Base-by-base conservation (phyloP, 2,329 filamentous ascomycete genomes). In the Cryphonectria naterciae region DNA sequence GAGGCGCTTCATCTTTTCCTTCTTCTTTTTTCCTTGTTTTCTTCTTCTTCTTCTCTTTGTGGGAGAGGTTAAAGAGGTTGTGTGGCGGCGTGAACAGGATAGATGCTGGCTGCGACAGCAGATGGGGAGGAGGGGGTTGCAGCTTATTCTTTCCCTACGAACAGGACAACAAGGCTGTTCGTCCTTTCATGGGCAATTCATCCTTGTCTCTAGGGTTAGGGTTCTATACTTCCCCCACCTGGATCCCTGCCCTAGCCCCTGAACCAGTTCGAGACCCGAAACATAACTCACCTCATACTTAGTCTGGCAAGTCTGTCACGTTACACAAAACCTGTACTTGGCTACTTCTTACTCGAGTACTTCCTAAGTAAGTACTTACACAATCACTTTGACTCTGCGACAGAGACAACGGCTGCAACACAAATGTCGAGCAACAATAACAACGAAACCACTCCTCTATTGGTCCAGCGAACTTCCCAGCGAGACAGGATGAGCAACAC, bases 401-500 rank as follows among this genome's bases (percentile, higher is more conserved):
- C 43, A 41, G 2, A 32, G 37, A 22, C 28, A 35, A 15, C 63
- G 2, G 15, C 41, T 8, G 1, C n/a, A 8, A 1, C n/a, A 4
- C 10, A 41, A n/a, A 63, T 54, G 58, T 32, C 67, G 19, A 56
- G 13, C 35, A n/a, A 63, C 58, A 60, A 63, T n/a, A 19, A 28
- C n/a, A 35, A 58, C 67, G 67, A 68, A 46, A 58, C 56, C 7
- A 69, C 54, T n/a, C 67, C 70, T 6, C 70, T 69, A 19, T 3
- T 69, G 0, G 8, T 19, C 5, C 61, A 62, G 28, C 58, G 28
- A 19, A 13, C 22, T 25, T 32, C 19, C 10, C 39, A 28, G 28
- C 67, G 54, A 37, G 22, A 54, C 32, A 66, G 52, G 37, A 79
- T 75, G 75, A 74, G 74, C 73, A 74, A 74, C 70, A 75, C 79